These are phyloP conservation scores for Debaryomyces sp. DNA, from an alignment of 1,139 yeast species.

Conservation along the genomic window DNA sequence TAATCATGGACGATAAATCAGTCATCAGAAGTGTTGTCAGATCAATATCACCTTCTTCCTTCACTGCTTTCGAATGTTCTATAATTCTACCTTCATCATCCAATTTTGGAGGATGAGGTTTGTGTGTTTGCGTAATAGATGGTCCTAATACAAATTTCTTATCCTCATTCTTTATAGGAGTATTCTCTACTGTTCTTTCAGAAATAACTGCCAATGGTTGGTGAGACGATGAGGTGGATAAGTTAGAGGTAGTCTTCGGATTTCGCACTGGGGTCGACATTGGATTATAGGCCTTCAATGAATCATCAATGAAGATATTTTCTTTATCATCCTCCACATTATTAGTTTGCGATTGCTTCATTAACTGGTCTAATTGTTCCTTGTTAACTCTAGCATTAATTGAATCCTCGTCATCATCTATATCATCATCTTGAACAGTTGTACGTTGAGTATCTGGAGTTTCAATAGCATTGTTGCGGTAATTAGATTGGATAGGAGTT, in stretches of 20 bases:
- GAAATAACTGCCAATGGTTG: constrained; percentile 43
- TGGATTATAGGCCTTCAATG: constrained; percentile 26
- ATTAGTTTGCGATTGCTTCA: constrained; percentile 15
- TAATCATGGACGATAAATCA: constrained; percentile 42
- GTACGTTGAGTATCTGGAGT: constrained; percentile 54
- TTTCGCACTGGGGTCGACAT: constrained; percentile 37
- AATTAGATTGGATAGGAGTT: constrained; percentile 42
- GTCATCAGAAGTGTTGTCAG: constrained; percentile 26
- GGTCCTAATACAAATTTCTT: constrained; percentile 13
- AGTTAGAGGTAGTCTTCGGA: constrained; percentile 13
- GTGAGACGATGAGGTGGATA: constrained; percentile 16
- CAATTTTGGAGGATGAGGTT: constrained; percentile 40
- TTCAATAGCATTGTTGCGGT: constrained; percentile 26
- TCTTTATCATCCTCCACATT: constrained; percentile 44
- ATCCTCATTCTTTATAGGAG: constrained; percentile 24
- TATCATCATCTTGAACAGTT: constrained; percentile 48
- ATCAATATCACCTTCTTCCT: constrained; percentile 1
- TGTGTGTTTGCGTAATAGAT: constrained; percentile 18
- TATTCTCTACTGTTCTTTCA: constrained; percentile 38
- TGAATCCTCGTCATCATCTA: constrained; percentile 29
- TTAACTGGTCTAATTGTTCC: constrained; percentile 34
- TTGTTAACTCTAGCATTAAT: constrained; percentile 33
- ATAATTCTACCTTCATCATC: constrained; percentile 34
- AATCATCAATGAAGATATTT: constrained; percentile 41
- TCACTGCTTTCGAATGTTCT: constrained; percentile 10